These are phyloP conservation scores for Sesbania bispinosa DNA, from an alignment of 306 rosid genomes.

Conservation along the genomic window DNA sequence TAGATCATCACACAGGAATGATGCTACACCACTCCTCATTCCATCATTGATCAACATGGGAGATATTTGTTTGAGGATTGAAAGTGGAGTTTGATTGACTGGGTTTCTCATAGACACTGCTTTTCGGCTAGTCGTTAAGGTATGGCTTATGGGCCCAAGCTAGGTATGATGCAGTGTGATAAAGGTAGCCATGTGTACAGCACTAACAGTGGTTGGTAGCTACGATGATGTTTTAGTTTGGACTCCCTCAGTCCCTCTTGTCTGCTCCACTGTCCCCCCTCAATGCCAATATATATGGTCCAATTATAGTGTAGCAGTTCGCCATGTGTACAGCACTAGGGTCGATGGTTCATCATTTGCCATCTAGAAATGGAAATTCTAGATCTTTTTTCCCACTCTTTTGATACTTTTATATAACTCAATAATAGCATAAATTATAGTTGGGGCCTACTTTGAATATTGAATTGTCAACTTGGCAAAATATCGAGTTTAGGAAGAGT, in stretches of 20 bases:
- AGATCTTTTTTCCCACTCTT: slow-evolving; percentile 10
- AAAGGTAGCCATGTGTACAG: slow-evolving; percentile 42
- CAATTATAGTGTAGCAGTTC: neutral
- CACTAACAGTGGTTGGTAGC: slow-evolving; percentile 37
- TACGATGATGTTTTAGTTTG: slow-evolving; percentile 15
- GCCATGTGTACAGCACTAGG: slow-evolving; percentile 35
- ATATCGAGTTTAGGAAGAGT: neutral
- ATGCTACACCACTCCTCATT: neutral
- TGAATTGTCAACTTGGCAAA: neutral
- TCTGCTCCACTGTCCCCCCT: neutral
- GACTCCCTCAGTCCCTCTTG: neutral
- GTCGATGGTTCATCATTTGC: neutral
- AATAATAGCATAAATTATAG: neutral
- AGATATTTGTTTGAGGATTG: slow-evolving; percentile 7
- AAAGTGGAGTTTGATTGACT: neutral
- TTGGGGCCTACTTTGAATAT: neutral
- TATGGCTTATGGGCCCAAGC: neutral
- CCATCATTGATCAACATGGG: neutral
- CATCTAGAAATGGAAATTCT: slow-evolving; percentile 19
- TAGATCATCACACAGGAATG: neutral
- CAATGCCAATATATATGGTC: neutral
- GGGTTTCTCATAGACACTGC: neutral
- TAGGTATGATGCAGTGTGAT: neutral
- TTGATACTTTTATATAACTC: neutral
- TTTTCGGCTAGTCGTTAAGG: neutral